Conservation (phyloP, 2,329 filamentous ascomycete genomes). For the Colletotrichum incanum region DNA sequence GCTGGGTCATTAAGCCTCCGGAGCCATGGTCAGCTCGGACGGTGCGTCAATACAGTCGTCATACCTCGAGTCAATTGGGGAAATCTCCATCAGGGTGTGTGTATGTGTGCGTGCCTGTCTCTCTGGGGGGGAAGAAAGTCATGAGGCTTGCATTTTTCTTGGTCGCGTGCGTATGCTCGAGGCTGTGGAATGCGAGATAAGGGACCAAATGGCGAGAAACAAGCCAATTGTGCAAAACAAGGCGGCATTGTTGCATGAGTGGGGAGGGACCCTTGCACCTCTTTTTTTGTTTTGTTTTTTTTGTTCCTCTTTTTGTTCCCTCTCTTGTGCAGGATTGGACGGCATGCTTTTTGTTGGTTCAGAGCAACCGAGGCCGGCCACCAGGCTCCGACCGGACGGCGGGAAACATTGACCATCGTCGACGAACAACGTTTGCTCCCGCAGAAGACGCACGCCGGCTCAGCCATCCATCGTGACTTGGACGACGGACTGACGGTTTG, state of each 20-base stretch:
- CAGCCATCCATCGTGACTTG: neutral
- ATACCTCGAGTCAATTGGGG: neutral
- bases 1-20: constrained; percentile 7
- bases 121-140: no score
- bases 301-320: neutral
- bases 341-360: neutral
- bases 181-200: constrained; percentile 10
- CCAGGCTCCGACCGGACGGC: neutral
- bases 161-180: neutral
- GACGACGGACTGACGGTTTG: neutral
- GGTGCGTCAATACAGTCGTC: neutral
- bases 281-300: no score
- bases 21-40: neutral
- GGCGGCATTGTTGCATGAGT: constrained; percentile 1
- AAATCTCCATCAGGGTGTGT: no score
- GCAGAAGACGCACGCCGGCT: neutral
- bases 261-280: neutral
- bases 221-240: constrained; percentile 13
- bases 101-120: no score
- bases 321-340: neutral
- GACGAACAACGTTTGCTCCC: neutral
- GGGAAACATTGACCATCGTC: neutral
- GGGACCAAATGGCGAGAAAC: constrained; percentile 8
- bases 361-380: neutral
- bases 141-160: neutral